phyloP scores from a whole-genome alignment of 768 basidiomycete genomes.

The Rhodotorula toruloides region DNA sequence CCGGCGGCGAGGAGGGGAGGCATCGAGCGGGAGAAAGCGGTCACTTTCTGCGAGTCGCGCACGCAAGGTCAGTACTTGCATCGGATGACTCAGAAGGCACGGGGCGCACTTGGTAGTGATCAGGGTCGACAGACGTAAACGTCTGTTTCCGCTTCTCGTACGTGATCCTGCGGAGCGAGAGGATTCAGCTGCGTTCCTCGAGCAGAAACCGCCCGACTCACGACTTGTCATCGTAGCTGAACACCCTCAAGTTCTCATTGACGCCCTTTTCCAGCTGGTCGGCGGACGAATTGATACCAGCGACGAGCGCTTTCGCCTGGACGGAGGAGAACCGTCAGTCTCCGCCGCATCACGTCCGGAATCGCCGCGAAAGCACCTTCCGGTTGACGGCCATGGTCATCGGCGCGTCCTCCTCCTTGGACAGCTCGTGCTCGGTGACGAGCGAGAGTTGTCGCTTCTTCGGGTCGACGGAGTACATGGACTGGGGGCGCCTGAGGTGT shows the following conservation, averaged over 20 bases:
- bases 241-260: conserved; percentile 83
- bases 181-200: conserved; percentile 46
- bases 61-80: background rate
- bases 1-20: conserved; percentile 53
- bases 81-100: background rate
- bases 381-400: conserved; percentile 79
- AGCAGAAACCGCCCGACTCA: conserved; percentile 37
- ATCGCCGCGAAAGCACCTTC: conserved; percentile 43
- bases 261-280: conserved; percentile 60
- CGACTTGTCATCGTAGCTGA: conserved; percentile 46
- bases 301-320: conserved; percentile 56
- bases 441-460: conserved; percentile 56
- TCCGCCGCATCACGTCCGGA: background rate
- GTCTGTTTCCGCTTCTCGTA: conserved; percentile 59
- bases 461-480: conserved; percentile 59
- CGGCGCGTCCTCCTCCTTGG: conserved; percentile 82
- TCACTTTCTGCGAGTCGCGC: conserved; percentile 66
- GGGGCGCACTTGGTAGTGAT: conserved; percentile 78
- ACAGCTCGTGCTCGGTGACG: conserved; percentile 67
- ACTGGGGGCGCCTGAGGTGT: conserved; percentile 49
- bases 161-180: conserved; percentile 52
- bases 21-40: conserved; percentile 62
- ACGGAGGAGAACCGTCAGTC: too few relatives aligned
- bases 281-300: conserved; percentile 77
- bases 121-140: conserved; percentile 56